Evolutionary conservation across 2,329 filamentous ascomycete species (phyloP), one percentile per base, ranked within the genome.

Genomic region (Diaporthe humulicola): DNA sequence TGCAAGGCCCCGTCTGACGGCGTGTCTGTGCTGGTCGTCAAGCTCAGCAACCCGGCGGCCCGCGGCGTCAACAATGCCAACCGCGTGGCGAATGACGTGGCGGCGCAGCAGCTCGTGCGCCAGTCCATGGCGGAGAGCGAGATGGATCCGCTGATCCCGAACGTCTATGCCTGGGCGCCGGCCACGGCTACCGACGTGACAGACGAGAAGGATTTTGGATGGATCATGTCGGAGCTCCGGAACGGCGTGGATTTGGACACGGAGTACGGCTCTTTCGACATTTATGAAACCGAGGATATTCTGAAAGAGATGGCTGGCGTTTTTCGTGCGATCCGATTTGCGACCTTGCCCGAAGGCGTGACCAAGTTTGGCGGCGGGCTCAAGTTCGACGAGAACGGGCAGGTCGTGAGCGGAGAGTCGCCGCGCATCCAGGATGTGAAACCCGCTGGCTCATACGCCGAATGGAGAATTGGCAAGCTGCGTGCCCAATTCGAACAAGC

Each of bases 21-120:
- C 19, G 50, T 79, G 1, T 71, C 77, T 2, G 28, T 56, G 3
- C 52, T 80, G 5, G 73, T 81, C 30, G 54, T 80, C 48, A 77
- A 78, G 33, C 73, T 81, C 19, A 81, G 79, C 76, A 81, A 81
- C 71, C 76, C 75, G 19, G 30, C 40, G 0, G 78, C 79, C 4
- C 71, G 77, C 3, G 77, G 74, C 1, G 56, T 79, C 7, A 80
- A 79, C 75, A 77, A 81, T 25, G 45, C 78, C 42, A 80, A 79
- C 56, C 79, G 80, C 7, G 75, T 80, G 1, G 75, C 79, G 66
- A 82, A 81, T 36, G 80, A 81, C 15, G 80, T 82, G 7, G 79
- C 79, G 1, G 74, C 76, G 1, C 75, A 77, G 40, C 56, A 70
- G 10, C 73, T 82, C 22, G 77, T 76, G 10, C 78, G 78, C 2